These are phyloP conservation scores for Centaurea solstitialis DNA, from an alignment of 129 eudicot species.

Conservation along the genomic window DNA sequence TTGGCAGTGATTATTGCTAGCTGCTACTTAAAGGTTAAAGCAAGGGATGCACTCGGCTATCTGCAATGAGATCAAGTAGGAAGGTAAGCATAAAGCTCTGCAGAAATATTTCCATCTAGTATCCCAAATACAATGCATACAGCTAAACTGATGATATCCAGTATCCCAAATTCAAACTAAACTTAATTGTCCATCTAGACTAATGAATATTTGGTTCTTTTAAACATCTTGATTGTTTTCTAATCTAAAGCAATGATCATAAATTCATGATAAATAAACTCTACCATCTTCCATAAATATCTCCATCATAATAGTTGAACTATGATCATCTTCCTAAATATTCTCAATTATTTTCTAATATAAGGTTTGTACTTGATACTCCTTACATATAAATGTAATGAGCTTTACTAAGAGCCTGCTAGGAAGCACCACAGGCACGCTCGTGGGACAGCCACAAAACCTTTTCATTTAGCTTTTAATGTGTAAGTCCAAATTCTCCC, in stretches of 20 bases:
- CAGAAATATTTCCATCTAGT: not conserved
- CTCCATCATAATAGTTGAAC: not conserved
- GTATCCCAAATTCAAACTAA: not conserved
- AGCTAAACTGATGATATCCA: not conserved
- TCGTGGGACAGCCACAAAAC: not conserved
- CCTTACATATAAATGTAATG: not conserved
- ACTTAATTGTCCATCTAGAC: not conserved
- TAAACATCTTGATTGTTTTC: not conserved
- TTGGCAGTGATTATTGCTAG: not conserved
- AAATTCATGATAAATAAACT: not conserved
- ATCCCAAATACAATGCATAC: not conserved
- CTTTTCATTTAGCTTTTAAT: not conserved
- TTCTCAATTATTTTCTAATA: not conserved
- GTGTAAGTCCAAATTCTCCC: not conserved
- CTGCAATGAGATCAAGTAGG: conserved; percentile 19
- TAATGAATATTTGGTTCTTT: not conserved
- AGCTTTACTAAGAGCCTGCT: not conserved
- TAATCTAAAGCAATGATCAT: not conserved
- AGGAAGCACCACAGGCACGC: not conserved
- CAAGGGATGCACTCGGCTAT: not conserved
- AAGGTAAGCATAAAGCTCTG: not conserved
- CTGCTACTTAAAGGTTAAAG: not conserved
- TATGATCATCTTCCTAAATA: not conserved
- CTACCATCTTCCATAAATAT: not conserved
- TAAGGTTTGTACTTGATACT: not conserved